Evolutionary conservation across 2,329 filamentous ascomycete genomes (phyloP).

Genomic region (Alternaria sp.): DNA sequence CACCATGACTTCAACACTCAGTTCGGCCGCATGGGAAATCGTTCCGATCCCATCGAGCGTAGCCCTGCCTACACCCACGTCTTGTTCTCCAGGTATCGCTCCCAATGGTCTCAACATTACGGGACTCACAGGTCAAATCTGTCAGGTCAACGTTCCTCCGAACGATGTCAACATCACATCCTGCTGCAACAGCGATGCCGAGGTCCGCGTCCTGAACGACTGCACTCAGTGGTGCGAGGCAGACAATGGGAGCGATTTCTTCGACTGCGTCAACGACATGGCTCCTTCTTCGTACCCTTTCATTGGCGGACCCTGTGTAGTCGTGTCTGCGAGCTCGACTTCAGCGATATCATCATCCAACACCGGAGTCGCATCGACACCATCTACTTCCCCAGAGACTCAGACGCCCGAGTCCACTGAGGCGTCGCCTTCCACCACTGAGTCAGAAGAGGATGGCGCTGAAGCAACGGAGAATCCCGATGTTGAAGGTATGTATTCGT

Average conservation of each 20-base stretch:
- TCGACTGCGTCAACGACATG: background rate
- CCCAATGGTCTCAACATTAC: background rate
- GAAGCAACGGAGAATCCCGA: background rate
- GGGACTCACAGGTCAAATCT: background rate
- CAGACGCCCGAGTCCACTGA: background rate
- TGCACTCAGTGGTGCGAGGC: background rate
- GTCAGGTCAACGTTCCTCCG: background rate
- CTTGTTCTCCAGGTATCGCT: background rate
- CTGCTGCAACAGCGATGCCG: background rate
- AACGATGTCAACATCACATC: background rate
- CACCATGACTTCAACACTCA: background rate
- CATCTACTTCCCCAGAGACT: background rate
- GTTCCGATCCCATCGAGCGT: background rate
- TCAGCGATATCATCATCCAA: background rate
- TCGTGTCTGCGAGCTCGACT: background rate
- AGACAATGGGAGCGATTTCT: background rate
- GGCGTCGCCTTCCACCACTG: background rate
- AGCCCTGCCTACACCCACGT: background rate
- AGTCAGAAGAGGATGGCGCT: background rate
- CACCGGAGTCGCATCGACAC: background rate
- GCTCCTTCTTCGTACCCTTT: background rate
- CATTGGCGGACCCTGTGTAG: background rate
- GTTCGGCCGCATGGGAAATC: accelerated
- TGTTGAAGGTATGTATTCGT: background rate
- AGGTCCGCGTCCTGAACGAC: background rate